Evolutionary conservation across 495 filamentous ascomycete genomes (phyloP).

Genomic region (Cenococcum geophilum): DNA sequence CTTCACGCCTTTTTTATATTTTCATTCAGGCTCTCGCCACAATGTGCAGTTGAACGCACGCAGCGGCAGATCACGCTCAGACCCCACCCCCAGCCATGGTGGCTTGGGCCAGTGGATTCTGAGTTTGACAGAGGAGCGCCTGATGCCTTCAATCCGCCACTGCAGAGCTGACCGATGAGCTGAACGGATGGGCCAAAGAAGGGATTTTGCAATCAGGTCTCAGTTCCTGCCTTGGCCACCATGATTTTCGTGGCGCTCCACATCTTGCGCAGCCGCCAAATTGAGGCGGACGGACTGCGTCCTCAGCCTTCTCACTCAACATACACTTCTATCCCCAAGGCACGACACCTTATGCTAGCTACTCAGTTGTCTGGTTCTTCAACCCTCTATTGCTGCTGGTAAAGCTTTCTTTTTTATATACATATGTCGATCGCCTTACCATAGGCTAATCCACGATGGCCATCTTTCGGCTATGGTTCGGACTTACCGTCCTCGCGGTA

Average conservation of each 20-base stretch:
- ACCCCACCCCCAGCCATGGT: background rate
- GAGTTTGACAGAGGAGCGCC: background rate
- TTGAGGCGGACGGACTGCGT: background rate
- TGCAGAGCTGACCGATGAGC: background rate
- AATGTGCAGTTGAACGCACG: background rate
- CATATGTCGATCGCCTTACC: background rate
- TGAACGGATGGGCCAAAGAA: background rate
- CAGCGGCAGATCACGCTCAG: background rate
- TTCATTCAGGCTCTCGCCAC: too few species aligned
- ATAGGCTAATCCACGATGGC: background rate
- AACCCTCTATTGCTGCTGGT: background rate
- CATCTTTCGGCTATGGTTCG: background rate
- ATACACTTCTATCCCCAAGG: background rate
- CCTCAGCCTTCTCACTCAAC: background rate
- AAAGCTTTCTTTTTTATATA: background rate
- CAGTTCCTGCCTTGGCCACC: background rate
- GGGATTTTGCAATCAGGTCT: background rate
- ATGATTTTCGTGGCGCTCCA: background rate
- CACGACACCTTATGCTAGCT: background rate
- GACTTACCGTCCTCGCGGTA: background rate
- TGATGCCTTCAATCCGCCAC: background rate
- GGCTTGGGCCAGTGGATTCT: background rate
- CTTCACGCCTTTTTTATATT: too few species aligned
- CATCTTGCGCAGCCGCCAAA: background rate
- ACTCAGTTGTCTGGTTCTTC: background rate